A percentile compares a stretch with the other conserved stretches of the same genome.
phyloP scores from a whole-genome alignment of 1,284 basidiomycete species.

The Erythrobasidium hasegawianum region DNA sequence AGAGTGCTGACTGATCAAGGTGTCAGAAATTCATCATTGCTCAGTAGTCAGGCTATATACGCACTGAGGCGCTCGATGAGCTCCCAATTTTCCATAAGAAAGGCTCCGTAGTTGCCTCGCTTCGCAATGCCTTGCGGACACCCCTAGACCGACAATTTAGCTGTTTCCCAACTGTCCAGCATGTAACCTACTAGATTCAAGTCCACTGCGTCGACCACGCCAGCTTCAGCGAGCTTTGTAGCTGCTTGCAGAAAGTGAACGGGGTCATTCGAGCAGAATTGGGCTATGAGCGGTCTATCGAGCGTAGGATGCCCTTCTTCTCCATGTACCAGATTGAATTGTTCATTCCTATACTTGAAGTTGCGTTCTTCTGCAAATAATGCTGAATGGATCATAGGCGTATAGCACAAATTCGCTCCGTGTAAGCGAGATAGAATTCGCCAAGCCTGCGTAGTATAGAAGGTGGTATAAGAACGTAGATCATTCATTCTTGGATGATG shows the following conservation, averaged over 20 bases:
- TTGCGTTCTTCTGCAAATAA: constrained; percentile 61
- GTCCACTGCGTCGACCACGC: constrained; percentile 85
- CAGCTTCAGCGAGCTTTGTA: constrained; percentile 51
- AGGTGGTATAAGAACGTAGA: background rate
- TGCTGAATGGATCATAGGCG: constrained; percentile 97
- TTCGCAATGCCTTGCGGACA: constrained; percentile 95
- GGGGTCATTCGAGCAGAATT: constrained; percentile 88
- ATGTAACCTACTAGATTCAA: constrained; percentile 62
- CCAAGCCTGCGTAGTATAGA: constrained; percentile 60
- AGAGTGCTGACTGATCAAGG: constrained; percentile 67
- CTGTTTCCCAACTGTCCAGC: constrained; percentile 36
- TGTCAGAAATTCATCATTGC: too few relatives aligned
- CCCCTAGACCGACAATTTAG: constrained; percentile 51
- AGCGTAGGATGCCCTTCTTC: constrained; percentile 62
- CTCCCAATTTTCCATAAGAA: constrained; percentile 92
- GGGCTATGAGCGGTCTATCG: constrained; percentile 82
- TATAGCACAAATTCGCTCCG: constrained; percentile 77
- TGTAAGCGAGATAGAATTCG: constrained; percentile 80
- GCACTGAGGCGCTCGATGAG: constrained; percentile 72
- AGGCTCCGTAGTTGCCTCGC: constrained; percentile 81
- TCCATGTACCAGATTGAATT: constrained; percentile 65
- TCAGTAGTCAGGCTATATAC: too few relatives aligned
- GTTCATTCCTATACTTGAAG: constrained; percentile 58
- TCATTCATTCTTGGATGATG: background rate
- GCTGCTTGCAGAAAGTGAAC: constrained; percentile 72